phyloP scores from a whole-genome alignment of 2,329 filamentous ascomycete species.

The Tolypocladium inflatum region DNA sequence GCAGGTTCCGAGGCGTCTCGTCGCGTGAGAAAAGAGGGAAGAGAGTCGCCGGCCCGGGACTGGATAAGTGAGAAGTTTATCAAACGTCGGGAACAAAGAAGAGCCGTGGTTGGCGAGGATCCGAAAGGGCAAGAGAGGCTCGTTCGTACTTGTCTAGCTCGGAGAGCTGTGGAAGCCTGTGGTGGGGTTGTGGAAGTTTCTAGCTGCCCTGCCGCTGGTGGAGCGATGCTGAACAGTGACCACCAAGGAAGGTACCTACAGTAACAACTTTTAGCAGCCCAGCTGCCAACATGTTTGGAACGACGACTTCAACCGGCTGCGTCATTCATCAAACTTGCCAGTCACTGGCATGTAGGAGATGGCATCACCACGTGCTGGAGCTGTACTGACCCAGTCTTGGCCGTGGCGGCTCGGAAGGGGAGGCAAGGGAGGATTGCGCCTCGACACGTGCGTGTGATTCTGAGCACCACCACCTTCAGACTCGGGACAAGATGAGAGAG shows the following conservation, averaged over 20 bases:
- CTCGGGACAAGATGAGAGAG: neutral
- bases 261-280: too few species aligned
- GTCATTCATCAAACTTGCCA: neutral
- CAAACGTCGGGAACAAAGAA: neutral
- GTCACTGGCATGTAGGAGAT: neutral
- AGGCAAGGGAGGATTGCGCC: neutral
- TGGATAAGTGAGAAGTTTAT: too few species aligned
- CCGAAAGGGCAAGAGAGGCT: neutral
- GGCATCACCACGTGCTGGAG: neutral
- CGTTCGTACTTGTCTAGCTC: neutral
- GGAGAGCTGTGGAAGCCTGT: neutral
- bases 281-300: too few species aligned
- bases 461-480: neutral
- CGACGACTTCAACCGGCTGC: too few species aligned
- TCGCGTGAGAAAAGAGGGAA: neutral
- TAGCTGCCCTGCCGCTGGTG: constrained; percentile 5
- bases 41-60: neutral
- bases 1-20: neutral
- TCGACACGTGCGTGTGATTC: neutral
- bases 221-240: neutral
- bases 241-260: too few species aligned
- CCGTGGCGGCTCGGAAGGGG: neutral
- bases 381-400: neutral
- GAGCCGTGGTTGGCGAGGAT: neutral
- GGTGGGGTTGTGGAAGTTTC: constrained; percentile 11